Evolutionary conservation across 1,284 basidiomycete genomes (phyloP), one percentile per base, ranked within the genome.

Genomic region (Irpex sp.): DNA sequence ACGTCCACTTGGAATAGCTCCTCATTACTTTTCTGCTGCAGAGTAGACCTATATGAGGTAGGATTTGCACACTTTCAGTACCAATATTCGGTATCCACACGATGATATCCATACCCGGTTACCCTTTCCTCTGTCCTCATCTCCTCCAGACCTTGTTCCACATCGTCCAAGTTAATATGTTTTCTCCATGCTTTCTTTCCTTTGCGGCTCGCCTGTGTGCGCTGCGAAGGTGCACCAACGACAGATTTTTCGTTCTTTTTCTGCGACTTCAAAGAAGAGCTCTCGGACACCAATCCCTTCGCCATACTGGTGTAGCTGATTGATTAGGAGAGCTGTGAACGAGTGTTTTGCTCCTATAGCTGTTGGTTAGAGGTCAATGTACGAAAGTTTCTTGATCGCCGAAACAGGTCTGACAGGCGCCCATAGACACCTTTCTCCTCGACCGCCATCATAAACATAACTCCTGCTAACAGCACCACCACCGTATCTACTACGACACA

Each of bases 121-220:
- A 88, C 82, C 61, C 92, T 79, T 74, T 96, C 94, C 73, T 96
- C 92, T 4, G 83, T 82, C 62, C 93, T 81, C 63, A 89, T 77
- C 58, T 80, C 83, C 74, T 96, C 94, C 64, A 96, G 72, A 1
- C 84, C 86, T 58, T 82, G 79, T 70, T 96, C 94, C 48, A 94
- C 85, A 47, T 85, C 85, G 31, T 84, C 84, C 54, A 96, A 82
- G 73, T 96, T 87, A 60, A 96, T 87, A 75, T 97, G 93, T 79
- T 97, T 97, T 71, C 96, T 79, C 96, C 96, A 97, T 61, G 94
- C 88, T 64, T 86, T 87, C 77, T 97, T 97, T 58, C 94, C 92
- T 75, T 95, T 97, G 62, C 95, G 81, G 68, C 89, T 93, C 0
- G 86, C 77, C 73, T 96, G 94, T 9, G 78, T 81, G 57, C 81